phyloP scores from a whole-genome alignment of 2,329 filamentous ascomycete species.

The Mariannaea sp. region DNA sequence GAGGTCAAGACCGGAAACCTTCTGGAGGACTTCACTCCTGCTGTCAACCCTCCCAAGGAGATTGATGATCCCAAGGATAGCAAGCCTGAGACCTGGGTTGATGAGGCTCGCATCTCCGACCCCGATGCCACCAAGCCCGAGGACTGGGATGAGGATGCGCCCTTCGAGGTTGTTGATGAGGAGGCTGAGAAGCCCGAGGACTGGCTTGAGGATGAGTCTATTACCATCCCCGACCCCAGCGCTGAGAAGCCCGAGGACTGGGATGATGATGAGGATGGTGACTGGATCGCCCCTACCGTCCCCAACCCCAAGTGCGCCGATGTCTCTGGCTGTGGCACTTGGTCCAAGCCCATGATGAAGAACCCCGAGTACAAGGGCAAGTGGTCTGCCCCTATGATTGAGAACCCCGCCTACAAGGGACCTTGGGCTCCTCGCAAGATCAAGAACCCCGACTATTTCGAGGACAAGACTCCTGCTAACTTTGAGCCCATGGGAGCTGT shows the following conservation, averaged over 20 bases:
- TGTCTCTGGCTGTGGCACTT: conserved; percentile 89
- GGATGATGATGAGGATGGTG: conserved; percentile 99
- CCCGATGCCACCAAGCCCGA: conserved; percentile 95
- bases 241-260: conserved; percentile 98
- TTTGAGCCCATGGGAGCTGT: conserved; percentile 98
- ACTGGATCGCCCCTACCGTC: conserved; percentile 89
- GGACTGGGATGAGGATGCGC: conserved; percentile 98
- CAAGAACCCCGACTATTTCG: conserved; percentile 91
- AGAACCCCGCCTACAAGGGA: conserved; percentile 99
- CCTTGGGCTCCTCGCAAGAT: conserved; percentile 95
- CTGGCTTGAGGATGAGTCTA: conserved; percentile 91
- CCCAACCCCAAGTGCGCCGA: conserved; percentile 97
- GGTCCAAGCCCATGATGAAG: conserved; percentile 88
- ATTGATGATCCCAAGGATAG: conserved; percentile 92
- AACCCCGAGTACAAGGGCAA: conserved; percentile 99
- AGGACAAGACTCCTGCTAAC: conserved; percentile 96
- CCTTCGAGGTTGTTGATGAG: conserved; percentile 94
- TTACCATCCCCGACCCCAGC: conserved; percentile 86
- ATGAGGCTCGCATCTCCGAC: conserved; percentile 87
- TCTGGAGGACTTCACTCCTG: conserved; percentile 87
- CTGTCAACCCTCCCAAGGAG: conserved; percentile 94
- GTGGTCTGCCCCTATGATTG: conserved; percentile 89
- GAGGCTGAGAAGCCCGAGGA: conserved; percentile 90
- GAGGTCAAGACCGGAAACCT: conserved; percentile 87
- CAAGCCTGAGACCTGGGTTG: conserved; percentile 97